Conservation (phyloP, 1,139 yeast species). For the Candida smagusa region DNA sequence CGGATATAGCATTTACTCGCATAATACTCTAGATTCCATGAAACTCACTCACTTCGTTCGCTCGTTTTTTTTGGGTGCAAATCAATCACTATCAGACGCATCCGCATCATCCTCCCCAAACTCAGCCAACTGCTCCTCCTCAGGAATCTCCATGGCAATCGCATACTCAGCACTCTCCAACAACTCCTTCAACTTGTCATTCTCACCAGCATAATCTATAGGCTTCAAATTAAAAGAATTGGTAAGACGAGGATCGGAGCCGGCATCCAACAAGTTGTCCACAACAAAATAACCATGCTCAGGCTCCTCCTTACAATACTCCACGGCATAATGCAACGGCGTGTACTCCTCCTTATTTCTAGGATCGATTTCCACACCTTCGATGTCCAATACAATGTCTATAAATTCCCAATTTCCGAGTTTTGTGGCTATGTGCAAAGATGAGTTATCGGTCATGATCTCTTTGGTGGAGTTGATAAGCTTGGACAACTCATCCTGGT, state of each 20-base stretch:
- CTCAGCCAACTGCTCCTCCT: slow-evolving; percentile 24
- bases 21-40: background rate
- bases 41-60: background rate
- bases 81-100: slow-evolving; percentile 33
- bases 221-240: slow-evolving; percentile 62
- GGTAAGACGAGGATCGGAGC: slow-evolving; percentile 69
- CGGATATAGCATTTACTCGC: too few species aligned
- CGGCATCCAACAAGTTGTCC: slow-evolving; percentile 86
- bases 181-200: slow-evolving; percentile 51
- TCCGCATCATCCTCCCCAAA: slow-evolving; percentile 24
- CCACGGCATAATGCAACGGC: slow-evolving; percentile 84
- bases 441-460: slow-evolving; percentile 72
- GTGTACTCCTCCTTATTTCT: slow-evolving; percentile 76
- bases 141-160: slow-evolving; percentile 35
- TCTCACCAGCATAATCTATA: slow-evolving; percentile 60
- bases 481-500: slow-evolving; percentile 48
- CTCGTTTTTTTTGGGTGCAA: too few species aligned
- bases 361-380: slow-evolving; percentile 90
- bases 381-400: slow-evolving; percentile 78
- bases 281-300: slow-evolving; percentile 81
- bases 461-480: slow-evolving; percentile 72
- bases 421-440: slow-evolving; percentile 78
- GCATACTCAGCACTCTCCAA: slow-evolving; percentile 86
- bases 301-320: slow-evolving; percentile 71
- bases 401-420: slow-evolving; percentile 85